Conservation (phyloP, 805 yeast genomes). For the Saccharomycopsis malanga region DNA sequence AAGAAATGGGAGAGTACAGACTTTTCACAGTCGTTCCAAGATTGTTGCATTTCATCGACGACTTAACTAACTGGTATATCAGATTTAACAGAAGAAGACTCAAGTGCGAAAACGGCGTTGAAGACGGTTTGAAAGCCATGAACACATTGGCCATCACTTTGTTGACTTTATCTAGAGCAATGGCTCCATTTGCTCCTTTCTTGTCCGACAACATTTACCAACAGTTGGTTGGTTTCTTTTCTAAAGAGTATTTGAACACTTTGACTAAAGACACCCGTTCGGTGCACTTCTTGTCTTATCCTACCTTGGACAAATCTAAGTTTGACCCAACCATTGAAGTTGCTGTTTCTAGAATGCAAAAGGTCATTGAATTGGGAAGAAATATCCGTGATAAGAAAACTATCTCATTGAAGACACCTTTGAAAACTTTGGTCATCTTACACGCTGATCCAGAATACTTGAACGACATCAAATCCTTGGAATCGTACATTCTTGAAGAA, state of each 20-base stretch:
- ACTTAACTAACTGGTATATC: slow-evolving; percentile 97
- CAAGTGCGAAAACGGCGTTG: slow-evolving; percentile 86
- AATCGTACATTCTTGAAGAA: slow-evolving; percentile 80
- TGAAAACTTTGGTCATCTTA: slow-evolving; percentile 77
- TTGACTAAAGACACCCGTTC: slow-evolving; percentile 62
- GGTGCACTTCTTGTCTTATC: slow-evolving; percentile 91
- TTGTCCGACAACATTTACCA: slow-evolving; percentile 85
- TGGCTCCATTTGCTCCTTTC: slow-evolving; percentile 99
- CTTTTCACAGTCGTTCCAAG: slow-evolving; percentile 95
- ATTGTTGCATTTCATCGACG: slow-evolving; percentile 80
- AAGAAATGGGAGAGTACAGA: slow-evolving; percentile 85
- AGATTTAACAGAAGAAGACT: slow-evolving; percentile 97
- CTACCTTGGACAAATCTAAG: slow-evolving; percentile 71
- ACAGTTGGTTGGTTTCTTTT: slow-evolving; percentile 56
- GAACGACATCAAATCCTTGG: slow-evolving; percentile 68
- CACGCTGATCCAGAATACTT: slow-evolving; percentile 73
- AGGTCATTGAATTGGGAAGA: slow-evolving; percentile 93
- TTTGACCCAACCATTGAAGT: slow-evolving; percentile 78
- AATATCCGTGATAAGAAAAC: slow-evolving; percentile 93
- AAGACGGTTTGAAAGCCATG: slow-evolving; percentile 79
- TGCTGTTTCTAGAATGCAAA: slow-evolving; percentile 93
- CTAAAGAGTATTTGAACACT: slow-evolving; percentile 46
- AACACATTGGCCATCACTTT: slow-evolving; percentile 89
- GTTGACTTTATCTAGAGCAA: slow-evolving; percentile 82
- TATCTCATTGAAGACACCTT: slow-evolving; percentile 91